These are phyloP conservation scores for Phyllosticta citriasiana DNA, from an alignment of 2,329 filamentous ascomycete genomes.

Conservation along the genomic window DNA sequence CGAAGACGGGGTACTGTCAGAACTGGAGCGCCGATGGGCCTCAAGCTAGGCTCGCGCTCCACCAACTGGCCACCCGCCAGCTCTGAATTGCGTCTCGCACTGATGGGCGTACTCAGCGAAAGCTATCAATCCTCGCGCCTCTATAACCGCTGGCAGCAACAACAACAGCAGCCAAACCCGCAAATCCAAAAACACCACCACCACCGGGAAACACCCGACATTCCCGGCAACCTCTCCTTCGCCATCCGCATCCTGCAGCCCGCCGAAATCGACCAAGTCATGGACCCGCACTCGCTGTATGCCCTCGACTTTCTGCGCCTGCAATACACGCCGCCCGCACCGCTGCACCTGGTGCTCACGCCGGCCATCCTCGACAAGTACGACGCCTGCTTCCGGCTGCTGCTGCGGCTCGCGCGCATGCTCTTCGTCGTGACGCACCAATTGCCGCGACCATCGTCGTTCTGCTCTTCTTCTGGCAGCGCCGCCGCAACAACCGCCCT, in stretches of 20 bases:
- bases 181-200: neutral
- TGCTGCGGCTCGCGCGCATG: constrained; percentile 70
- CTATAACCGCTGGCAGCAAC: constrained; percentile 17
- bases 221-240: constrained; percentile 49
- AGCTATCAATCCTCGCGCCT: constrained; percentile 46
- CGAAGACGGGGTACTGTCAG: constrained; percentile 52
- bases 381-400: constrained; percentile 70
- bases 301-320: constrained; percentile 89
- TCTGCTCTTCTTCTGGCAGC: neutral
- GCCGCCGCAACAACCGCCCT: neutral
- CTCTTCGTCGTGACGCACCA: constrained; percentile 54
- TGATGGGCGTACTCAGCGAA: constrained; percentile 78
- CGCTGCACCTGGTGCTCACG: constrained; percentile 66
- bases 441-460: constrained; percentile 18
- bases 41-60: constrained; percentile 70
- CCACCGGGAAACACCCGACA: constrained; percentile 13
- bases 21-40: constrained; percentile 61
- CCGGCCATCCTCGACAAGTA: constrained; percentile 63
- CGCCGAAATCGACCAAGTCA: constrained; percentile 71
- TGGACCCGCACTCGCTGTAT: constrained; percentile 72
- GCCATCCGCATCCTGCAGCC: constrained; percentile 70
- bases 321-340: constrained; percentile 67
- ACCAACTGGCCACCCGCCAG: constrained; percentile 81
- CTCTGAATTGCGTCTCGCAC: constrained; percentile 78
- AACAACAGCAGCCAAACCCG: constrained; percentile 6